Conservation (phyloP, 768 basidiomycete species). For the Pulveroboletus sp. region DNA sequence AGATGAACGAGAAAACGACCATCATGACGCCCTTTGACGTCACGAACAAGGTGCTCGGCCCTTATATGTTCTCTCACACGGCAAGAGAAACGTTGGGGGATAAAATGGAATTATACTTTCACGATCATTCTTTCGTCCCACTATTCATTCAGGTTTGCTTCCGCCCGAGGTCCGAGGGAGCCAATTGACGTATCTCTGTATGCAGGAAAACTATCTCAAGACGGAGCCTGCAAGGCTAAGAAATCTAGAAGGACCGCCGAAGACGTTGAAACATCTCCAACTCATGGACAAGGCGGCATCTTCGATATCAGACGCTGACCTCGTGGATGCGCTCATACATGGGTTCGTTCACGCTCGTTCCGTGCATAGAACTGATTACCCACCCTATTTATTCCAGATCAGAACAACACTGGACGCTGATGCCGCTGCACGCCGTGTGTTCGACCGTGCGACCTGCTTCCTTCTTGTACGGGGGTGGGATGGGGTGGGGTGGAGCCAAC, state of each 20-base stretch:
- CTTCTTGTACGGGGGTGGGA: slow-evolving; percentile 69
- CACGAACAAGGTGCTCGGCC: slow-evolving; percentile 84
- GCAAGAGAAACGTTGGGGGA: slow-evolving; percentile 79
- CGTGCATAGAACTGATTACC: neutral
- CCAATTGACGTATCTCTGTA: slow-evolving; percentile 26
- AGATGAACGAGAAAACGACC: slow-evolving; percentile 88
- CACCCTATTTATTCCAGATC: slow-evolving; percentile 45
- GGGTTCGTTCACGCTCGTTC: slow-evolving; percentile 48
- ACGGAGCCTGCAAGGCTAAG: slow-evolving; percentile 63
- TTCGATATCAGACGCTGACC: slow-evolving; percentile 91
- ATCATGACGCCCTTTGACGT: slow-evolving; percentile 92
- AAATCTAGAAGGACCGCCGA: slow-evolving; percentile 58
- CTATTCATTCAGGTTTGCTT: slow-evolving; percentile 82
- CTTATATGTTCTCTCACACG: slow-evolving; percentile 83
- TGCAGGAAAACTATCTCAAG: slow-evolving; percentile 89
- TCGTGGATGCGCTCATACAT: slow-evolving; percentile 91
- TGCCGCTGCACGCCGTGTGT: slow-evolving; percentile 89
- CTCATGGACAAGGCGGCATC: slow-evolving; percentile 87
- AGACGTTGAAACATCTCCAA: slow-evolving; percentile 65
- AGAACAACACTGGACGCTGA: slow-evolving; percentile 93
- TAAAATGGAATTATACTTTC: slow-evolving; percentile 96
- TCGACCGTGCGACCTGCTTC: slow-evolving; percentile 89
- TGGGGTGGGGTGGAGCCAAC: slow-evolving; percentile 62
- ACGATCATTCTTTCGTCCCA: slow-evolving; percentile 91
- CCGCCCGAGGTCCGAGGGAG: neutral